Evolutionary conservation across 179 eudicot species (phyloP).

Genomic region (Actinidia chinensis): DNA sequence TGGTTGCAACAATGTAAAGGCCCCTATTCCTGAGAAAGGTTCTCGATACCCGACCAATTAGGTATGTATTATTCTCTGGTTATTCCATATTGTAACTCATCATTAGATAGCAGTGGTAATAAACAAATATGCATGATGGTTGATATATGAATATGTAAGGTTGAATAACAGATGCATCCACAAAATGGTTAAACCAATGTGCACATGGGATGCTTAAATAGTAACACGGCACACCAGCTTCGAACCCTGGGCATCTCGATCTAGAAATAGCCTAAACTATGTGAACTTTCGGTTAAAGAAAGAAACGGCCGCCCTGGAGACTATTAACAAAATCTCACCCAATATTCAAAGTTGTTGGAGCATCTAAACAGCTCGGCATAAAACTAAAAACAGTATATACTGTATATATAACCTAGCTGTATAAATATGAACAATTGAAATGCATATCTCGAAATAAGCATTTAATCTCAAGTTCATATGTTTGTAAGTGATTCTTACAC

Average conservation of each 20-base stretch:
- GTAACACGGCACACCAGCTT: neutral
- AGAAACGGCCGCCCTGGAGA: neutral
- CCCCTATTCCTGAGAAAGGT: conserved; percentile 3
- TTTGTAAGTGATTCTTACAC: too few relatives aligned
- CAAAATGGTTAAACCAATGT: neutral
- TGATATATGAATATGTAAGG: neutral
- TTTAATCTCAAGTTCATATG: too few relatives aligned
- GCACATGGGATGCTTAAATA: conserved; percentile 7
- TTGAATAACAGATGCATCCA: neutral
- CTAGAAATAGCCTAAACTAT: conserved; percentile 11
- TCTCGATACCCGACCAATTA: neutral
- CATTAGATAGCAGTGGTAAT: neutral
- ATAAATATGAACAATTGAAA: too few relatives aligned
- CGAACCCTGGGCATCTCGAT: conserved; percentile 12
- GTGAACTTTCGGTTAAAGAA: neutral
- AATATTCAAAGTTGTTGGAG: conserved; percentile 21
- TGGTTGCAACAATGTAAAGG: neutral
- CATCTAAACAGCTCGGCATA: conserved; percentile 13
- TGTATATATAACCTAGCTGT: too few relatives aligned
- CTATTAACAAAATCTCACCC: neutral
- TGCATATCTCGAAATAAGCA: too few relatives aligned
- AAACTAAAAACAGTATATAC: neutral
- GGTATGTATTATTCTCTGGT: neutral
- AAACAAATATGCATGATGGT: neutral
- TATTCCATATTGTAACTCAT: neutral